A percentile compares a stretch with the other conserved stretches of the same genome.
phyloP scores from a whole-genome alignment of 176 grass and related monocot species.

The Olyra latifolia region DNA sequence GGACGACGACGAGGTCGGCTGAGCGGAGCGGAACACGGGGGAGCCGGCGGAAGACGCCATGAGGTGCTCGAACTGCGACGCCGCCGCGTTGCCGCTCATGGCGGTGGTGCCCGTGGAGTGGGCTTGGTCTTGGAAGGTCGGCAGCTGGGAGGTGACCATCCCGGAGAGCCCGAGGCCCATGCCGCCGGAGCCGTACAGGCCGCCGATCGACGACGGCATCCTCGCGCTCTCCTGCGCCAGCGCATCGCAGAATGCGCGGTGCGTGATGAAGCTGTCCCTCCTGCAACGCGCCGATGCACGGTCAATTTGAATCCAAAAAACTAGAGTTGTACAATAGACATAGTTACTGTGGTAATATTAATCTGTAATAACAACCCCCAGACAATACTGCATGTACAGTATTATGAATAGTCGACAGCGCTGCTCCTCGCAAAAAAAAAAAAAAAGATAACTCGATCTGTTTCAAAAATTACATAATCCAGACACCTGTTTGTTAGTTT shows the following conservation, averaged over 20 bases:
- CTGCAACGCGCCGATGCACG: constrained; percentile 35
- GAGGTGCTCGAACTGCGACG: constrained; percentile 57
- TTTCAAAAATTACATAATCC: background rate
- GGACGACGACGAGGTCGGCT: background rate
- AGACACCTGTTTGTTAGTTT: background rate
- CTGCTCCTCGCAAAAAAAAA: no score
- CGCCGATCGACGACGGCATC: constrained; percentile 39
- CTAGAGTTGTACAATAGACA: no score
- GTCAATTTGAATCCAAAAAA: background rate
- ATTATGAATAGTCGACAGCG: no score
- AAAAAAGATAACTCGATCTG: no score
- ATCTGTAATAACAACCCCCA: background rate
- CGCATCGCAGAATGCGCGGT: constrained; percentile 86
- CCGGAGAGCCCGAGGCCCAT: constrained; percentile 57
- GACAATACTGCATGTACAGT: background rate
- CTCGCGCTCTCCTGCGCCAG: constrained; percentile 79
- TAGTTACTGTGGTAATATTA: background rate
- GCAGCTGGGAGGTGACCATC: constrained; percentile 32
- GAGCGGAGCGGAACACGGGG: constrained; percentile 32
- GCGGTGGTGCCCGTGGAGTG: constrained; percentile 35
- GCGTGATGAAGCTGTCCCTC: constrained; percentile 95
- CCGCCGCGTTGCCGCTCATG: constrained; percentile 21
- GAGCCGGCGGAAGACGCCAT: constrained; percentile 17
- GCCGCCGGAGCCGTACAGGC: constrained; percentile 43
- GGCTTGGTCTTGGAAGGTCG: constrained; percentile 32